A percentile compares a stretch with the other conserved stretches of the same genome.
Evolutionary conservation across 2,329 filamentous ascomycete species (phyloP).

Genomic region (Diaporthe australafricana): DNA sequence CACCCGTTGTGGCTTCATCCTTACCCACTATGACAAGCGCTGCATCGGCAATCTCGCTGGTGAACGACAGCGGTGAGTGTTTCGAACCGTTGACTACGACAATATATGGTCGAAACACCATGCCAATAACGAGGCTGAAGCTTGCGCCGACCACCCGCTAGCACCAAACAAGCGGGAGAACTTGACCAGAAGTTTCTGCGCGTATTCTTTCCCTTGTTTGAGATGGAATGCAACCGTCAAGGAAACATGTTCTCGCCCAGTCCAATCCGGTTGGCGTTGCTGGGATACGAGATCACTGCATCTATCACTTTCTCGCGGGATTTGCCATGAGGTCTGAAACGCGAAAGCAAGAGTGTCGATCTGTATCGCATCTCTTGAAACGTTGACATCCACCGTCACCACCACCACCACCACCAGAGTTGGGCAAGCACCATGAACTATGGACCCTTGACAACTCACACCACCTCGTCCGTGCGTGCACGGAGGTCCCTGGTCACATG

Average conservation of each 20-base stretch:
- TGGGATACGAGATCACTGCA: constrained; percentile 21
- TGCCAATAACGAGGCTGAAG: constrained; percentile 33
- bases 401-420: constrained; percentile 17
- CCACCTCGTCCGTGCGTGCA: not conserved
- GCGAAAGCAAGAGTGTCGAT: constrained; percentile 31
- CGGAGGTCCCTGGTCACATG: constrained; percentile 14
- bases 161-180: constrained; percentile 31
- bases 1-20: constrained; percentile 2
- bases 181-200: constrained; percentile 30
- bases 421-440: constrained; percentile 31
- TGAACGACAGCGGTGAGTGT: constrained; percentile 16
- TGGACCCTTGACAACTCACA: constrained; percentile 21
- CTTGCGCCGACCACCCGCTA: constrained; percentile 30
- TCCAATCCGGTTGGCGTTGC: constrained; percentile 11
- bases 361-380: constrained; percentile 36
- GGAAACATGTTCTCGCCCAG: constrained; percentile 29
- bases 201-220: constrained; percentile 34
- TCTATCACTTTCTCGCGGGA: constrained; percentile 11
- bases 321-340: constrained; percentile 34
- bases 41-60: constrained; percentile 28
- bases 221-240: constrained; percentile 27
- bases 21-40: constrained; percentile 10
- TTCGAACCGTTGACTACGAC: constrained; percentile 15
- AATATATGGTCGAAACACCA: constrained; percentile 30
- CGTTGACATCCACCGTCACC: constrained; percentile 33